Evolutionary conservation across 2,329 filamentous ascomycete species (phyloP), one percentile per base, ranked within the genome.

Genomic region (Knufia petricola): DNA sequence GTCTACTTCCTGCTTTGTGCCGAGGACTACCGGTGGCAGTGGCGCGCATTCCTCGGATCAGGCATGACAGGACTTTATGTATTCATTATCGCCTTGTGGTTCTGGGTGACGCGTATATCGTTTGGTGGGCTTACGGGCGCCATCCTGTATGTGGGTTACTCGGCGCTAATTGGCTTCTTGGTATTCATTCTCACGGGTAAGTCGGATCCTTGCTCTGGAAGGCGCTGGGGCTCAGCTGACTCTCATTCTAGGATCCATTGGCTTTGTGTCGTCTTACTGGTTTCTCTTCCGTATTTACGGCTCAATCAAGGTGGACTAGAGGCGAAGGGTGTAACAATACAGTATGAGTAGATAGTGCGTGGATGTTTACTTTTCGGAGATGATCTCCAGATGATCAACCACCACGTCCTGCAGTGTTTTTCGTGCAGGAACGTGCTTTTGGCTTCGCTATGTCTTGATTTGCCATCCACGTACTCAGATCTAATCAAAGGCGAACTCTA

Each of bases 11-110:
- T 98, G 58, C 80, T 98, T 12, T 96, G 90, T 63, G 82, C 87
- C 0, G 92, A 98, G 70, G 92, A 98, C 69, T 98, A 98, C 69
- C 85, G 95, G 66, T 98, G 92, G 92, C 92, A 96, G 61, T 98
- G 92, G 92, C 81, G 92, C 46, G 83, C 88, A 4, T 98, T 98
- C 71, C 77, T 87, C 51, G 90, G 87, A 1, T 88, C 88, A 1
- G 92, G 92, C 50, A 90, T 88, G 62, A 94, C 85, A 46, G 89
- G 89, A 1, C 78, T 79, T 12, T 98, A 96, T 64, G 88, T 98
- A 39, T 96, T 96, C 66, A 70, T 85, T 32, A 94, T 95, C 66
- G 89, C 88, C 46, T 68, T 98, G 58, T 75, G 95, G 46, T 96
- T 95, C 69, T 92, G 92, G 78, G 71, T 88, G 30, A 89, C 85